phyloP scores from a whole-genome alignment of 495 filamentous ascomycete genomes.

The Trichoderma orchidacearum region DNA sequence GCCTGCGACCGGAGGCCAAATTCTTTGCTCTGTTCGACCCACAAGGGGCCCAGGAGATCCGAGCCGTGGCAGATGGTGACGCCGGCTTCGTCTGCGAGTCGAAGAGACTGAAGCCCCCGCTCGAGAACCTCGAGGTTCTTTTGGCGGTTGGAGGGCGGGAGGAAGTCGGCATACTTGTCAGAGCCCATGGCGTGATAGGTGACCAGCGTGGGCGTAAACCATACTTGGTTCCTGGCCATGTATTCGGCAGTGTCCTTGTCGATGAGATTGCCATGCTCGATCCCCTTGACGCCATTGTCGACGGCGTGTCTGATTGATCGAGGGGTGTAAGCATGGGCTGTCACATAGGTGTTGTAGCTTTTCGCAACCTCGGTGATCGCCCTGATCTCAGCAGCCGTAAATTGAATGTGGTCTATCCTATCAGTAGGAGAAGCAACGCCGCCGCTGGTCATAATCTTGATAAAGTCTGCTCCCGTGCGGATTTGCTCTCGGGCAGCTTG shows the following conservation, averaged over 20 bases:
- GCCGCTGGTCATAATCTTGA: conserved; percentile 45
- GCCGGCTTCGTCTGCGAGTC: conserved; percentile 30
- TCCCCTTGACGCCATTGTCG: conserved; percentile 39
- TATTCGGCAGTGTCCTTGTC: conserved; percentile 33
- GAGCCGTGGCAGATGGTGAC: conserved; percentile 42
- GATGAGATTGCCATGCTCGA: conserved; percentile 43
- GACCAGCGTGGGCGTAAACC: conserved; percentile 39
- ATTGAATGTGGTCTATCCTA: conserved; percentile 34
- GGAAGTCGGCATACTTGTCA: conserved; percentile 24
- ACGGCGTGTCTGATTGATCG: conserved; percentile 37
- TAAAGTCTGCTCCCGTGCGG: conserved; percentile 36
- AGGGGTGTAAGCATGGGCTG: conserved; percentile 40
- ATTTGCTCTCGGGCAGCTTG: conserved; percentile 36
- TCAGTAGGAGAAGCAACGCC: conserved; percentile 40
- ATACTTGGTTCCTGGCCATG: conserved; percentile 30
- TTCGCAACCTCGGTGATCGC: conserved; percentile 33
- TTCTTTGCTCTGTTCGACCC: conserved; percentile 32
- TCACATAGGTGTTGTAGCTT: conserved; percentile 37
- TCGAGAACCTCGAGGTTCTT: conserved; percentile 35
- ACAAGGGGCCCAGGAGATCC: conserved; percentile 36
- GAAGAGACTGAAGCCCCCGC: conserved; percentile 28
- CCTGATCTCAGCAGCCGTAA: conserved; percentile 35
- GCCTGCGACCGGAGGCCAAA: conserved; percentile 32
- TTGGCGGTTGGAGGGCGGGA: conserved; percentile 22
- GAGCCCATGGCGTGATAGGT: conserved; percentile 35